phyloP scores from a whole-genome alignment of 2,329 filamentous ascomycete species.

The Colletotrichum lentis region DNA sequence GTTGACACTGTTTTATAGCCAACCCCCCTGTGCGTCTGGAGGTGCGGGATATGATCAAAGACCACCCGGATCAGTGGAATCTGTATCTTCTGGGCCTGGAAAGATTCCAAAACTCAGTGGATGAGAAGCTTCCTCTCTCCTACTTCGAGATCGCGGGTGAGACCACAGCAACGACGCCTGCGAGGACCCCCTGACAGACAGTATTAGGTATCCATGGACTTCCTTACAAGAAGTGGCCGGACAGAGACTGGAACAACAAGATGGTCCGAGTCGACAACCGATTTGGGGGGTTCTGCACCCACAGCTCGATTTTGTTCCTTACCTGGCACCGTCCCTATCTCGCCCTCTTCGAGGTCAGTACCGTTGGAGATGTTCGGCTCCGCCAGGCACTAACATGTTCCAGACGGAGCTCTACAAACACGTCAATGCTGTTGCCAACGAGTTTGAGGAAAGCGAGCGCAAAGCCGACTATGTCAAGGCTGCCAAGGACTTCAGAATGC shows the following conservation, averaged over 20 bases:
- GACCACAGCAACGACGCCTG: neutral
- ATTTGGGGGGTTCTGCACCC: slow-evolving; percentile 71
- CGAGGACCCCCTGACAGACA: neutral
- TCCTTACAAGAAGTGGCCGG: slow-evolving; percentile 44
- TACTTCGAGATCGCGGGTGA: slow-evolving; percentile 31
- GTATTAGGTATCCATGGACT: slow-evolving; percentile 47
- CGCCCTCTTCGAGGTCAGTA: slow-evolving; percentile 63
- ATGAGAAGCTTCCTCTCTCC: slow-evolving; percentile 22
- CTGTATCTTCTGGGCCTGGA: slow-evolving; percentile 31
- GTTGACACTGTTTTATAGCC: neutral
- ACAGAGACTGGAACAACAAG: slow-evolving; percentile 38
- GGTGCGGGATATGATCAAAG: slow-evolving; percentile 33
- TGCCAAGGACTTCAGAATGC: slow-evolving; percentile 44
- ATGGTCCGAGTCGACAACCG: slow-evolving; percentile 42
- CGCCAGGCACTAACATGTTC: neutral
- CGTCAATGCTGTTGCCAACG: slow-evolving; percentile 40
- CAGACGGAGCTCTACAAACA: slow-evolving; percentile 42
- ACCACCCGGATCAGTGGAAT: slow-evolving; percentile 34
- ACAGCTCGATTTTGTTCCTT: slow-evolving; percentile 67
- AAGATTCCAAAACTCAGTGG: slow-evolving; percentile 29
- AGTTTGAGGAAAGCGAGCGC: slow-evolving; percentile 39
- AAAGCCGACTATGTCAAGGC: slow-evolving; percentile 42
- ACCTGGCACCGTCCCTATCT: slow-evolving; percentile 74
- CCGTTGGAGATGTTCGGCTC: too few relatives aligned
- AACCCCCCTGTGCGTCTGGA: slow-evolving; percentile 29